These are phyloP conservation scores for Dipteronia dyeriana DNA, from an alignment of 345 rosid species.

Conservation along the genomic window DNA sequence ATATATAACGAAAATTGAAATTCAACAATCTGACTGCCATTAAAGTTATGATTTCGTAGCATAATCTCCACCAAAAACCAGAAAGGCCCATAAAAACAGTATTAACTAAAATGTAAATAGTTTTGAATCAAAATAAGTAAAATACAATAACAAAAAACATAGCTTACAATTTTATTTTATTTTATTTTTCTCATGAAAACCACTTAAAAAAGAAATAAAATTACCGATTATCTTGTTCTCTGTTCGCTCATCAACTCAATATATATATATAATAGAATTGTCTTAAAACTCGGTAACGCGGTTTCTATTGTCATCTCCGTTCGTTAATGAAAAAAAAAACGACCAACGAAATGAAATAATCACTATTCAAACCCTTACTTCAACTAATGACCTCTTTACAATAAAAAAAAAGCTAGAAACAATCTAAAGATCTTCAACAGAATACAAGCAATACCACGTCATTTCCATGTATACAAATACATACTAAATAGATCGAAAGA, in stretches of 20 bases:
- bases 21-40: neutral
- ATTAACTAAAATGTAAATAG: neutral
- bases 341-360: neutral
- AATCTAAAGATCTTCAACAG: slow-evolving; percentile 10
- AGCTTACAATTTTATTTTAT: neutral
- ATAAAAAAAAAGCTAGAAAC: neutral
- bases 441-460: neutral
- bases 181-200: neutral
- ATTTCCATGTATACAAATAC: neutral
- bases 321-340: neutral
- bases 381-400: neutral
- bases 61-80: neutral
- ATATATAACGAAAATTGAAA: too few relatives aligned
- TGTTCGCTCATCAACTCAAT: neutral
- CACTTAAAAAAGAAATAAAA: neutral
- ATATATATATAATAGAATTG: neutral
- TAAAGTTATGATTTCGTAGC: neutral
- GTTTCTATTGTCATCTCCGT: neutral
- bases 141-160: too few relatives aligned
- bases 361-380: neutral
- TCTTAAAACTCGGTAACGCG: neutral
- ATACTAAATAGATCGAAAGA: neutral
- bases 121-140: too few relatives aligned
- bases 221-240: neutral
- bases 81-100: neutral